Conservation (phyloP, 257 asterid genomes). For the Solanum chmielewskii region DNA sequence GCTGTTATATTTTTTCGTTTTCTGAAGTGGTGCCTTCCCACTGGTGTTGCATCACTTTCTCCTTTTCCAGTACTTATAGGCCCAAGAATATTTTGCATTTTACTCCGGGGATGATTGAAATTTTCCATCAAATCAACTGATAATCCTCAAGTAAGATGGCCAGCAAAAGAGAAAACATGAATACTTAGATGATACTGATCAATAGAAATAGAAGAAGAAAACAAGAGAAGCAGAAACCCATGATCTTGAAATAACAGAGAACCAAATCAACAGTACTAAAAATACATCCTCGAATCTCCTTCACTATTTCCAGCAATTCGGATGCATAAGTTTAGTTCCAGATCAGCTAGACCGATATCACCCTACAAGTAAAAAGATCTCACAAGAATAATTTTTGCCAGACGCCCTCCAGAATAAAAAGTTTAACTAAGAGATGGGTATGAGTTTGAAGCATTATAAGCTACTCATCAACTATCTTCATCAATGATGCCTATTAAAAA, state of each 20-base stretch:
- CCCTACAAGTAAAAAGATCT: not conserved
- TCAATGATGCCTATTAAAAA: not conserved
- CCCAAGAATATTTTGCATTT: not conserved
- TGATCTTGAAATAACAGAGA: not conserved
- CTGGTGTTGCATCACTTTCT: not conserved
- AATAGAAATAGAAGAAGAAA: not conserved
- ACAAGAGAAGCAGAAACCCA: not conserved
- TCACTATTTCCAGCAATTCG: not conserved
- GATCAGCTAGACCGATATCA: not conserved
- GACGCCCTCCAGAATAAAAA: not conserved
- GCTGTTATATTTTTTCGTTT: not conserved
- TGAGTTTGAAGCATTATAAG: not conserved
- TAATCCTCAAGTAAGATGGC: not conserved
- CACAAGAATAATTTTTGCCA: not conserved
- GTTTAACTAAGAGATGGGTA: not conserved
- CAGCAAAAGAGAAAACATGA: not conserved
- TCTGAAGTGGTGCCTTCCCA: not conserved
- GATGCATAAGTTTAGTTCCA: not conserved
- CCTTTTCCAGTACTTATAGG: not conserved
- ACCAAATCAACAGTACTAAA: not conserved
- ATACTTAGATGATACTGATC: not conserved
- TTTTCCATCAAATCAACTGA: not conserved
- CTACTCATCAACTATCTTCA: not conserved
- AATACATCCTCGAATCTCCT: not conserved
- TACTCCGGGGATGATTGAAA: not conserved